A percentile compares a stretch with the other conserved stretches of the same genome.
These are phyloP conservation scores for Globisporangium rhizosaccharum DNA, from an alignment of 352 stramenopile species.

Conservation along the genomic window DNA sequence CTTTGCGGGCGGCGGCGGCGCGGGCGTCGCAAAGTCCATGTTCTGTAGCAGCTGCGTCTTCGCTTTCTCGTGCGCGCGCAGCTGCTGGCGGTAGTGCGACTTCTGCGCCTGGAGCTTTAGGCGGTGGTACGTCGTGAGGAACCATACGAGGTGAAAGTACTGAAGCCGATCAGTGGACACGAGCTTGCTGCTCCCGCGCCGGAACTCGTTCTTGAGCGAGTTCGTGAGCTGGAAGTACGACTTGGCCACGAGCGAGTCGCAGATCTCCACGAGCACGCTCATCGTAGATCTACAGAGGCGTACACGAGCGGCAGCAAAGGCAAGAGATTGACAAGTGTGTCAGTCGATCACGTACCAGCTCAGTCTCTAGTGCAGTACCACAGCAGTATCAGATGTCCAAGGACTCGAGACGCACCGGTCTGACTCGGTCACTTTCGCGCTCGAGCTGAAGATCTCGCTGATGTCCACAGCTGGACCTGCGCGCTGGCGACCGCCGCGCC, in stretches of 20 bases:
- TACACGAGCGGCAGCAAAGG: not conserved
- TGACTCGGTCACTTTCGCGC: slow-evolving; percentile 50
- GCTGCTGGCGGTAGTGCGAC: slow-evolving; percentile 53
- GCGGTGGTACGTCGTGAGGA: slow-evolving; percentile 77
- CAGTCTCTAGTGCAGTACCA: not conserved
- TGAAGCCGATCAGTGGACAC: slow-evolving; percentile 81
- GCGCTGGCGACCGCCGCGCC: slow-evolving; percentile 38
- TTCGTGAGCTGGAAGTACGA: slow-evolving; percentile 85
- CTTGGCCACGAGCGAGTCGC: slow-evolving; percentile 64
- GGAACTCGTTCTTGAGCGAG: slow-evolving; percentile 84
- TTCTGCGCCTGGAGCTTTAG: slow-evolving; percentile 70
- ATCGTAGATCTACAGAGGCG: slow-evolving; percentile 39
- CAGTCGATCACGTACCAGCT: not conserved
- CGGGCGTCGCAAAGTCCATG: slow-evolving; percentile 45
- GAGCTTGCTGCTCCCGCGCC: slow-evolving; percentile 75
- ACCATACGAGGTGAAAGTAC: slow-evolving; percentile 87
- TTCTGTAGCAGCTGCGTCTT: slow-evolving; percentile 43
- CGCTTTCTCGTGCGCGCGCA: slow-evolving; percentile 51
- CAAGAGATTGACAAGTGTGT: slow-evolving; percentile 2
- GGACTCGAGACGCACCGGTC: slow-evolving; percentile 32
- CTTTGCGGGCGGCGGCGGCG: slow-evolving; percentile 30
- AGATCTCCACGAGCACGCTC: slow-evolving; percentile 64
- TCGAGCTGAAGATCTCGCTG: slow-evolving; percentile 70
- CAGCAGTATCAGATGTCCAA: not conserved
- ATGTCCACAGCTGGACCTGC: slow-evolving; percentile 54